Evolutionary conservation across 1,139 yeast species (phyloP).

Genomic region (Yamadazyma oceani): DNA sequence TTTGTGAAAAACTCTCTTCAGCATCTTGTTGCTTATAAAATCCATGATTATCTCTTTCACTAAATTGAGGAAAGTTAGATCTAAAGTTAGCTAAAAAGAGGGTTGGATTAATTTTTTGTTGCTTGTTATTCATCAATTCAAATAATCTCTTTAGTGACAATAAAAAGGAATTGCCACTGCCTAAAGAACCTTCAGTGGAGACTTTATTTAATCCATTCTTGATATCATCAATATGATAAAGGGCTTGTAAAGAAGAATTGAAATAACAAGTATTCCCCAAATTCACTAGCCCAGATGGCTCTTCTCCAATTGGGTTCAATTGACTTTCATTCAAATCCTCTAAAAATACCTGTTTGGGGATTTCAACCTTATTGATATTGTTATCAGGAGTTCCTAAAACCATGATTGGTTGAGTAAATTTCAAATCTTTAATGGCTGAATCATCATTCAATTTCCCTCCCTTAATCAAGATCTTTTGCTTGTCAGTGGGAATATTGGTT

Average conservation of each 20-base stretch:
- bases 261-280: slow-evolving; percentile 95
- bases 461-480: slow-evolving; percentile 87
- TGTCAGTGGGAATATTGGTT: slow-evolving; percentile 80
- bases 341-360: slow-evolving; percentile 55
- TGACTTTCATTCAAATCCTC: slow-evolving; percentile 64
- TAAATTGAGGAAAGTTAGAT: slow-evolving; percentile 80
- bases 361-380: slow-evolving; percentile 61
- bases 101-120: slow-evolving; percentile 55
- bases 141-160: slow-evolving; percentile 44
- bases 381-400: slow-evolving; percentile 88
- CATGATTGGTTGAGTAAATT: slow-evolving; percentile 73
- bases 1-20: slow-evolving; percentile 89
- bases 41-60: slow-evolving; percentile 70
- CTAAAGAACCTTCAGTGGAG: too few relatives aligned
- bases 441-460: slow-evolving; percentile 86
- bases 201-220: slow-evolving; percentile 30
- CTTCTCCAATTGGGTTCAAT: slow-evolving; percentile 37
- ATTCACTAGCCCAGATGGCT: slow-evolving; percentile 83
- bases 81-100: slow-evolving; percentile 64
- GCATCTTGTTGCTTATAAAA: slow-evolving; percentile 95
- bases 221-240: slow-evolving; percentile 67
- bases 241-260: slow-evolving; percentile 83
- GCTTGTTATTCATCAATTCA: slow-evolving; percentile 47
- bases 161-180: slow-evolving; percentile 17
- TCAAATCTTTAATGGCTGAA: slow-evolving; percentile 39